Evolutionary conservation across 2,329 filamentous ascomycete genomes (phyloP), one percentile per base, ranked within the genome.

Genomic region (Apiospora rasikravindrae): DNA sequence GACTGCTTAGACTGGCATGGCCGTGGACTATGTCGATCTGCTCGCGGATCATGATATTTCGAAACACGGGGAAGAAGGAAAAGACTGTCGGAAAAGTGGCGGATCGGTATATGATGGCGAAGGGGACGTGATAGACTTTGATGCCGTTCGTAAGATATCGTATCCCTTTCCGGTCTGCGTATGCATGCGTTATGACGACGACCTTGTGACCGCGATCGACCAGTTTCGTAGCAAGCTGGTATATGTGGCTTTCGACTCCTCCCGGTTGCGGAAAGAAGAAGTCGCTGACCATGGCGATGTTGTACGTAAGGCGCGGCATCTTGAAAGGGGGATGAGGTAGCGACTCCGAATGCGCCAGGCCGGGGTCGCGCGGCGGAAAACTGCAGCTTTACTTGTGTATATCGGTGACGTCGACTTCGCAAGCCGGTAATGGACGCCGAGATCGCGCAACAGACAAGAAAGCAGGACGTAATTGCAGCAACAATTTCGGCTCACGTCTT

Each of bases 181-280:
- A 98, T 33, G 95, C 93, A 83, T 99, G 96, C 0, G 96, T 99
- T 79, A 99, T 96, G 80, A 99, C 93, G 75, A 99, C 94, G 78
- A 99, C 96, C 85, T 98, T 98, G 86, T 99, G 96, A 53, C 96
- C 96, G 53, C 96, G 94, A 82, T 99, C 96, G 76, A 98, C 95
- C 77, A 99, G 90, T 88, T 98, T 99, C 72, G 93, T 94, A 44
- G 96, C 96, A 53, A 99, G 88, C 83, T 99, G 96, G 85, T 99
- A 99, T 78, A 99, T 98, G 84, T 99, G 96, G 83, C 94, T 97
- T 85, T 99, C 96, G 76, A 99, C 91, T 78, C 96, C 96, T 80
- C 96, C 95, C 70, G 96, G 96, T 80, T 98, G 96, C 19, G 96
- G 96, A 81, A 97, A 99, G 91, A 99, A 99, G 88, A 97, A 98